phyloP scores from a whole-genome alignment of 73 alveolate species.

The Tetrahymena borealis region DNA sequence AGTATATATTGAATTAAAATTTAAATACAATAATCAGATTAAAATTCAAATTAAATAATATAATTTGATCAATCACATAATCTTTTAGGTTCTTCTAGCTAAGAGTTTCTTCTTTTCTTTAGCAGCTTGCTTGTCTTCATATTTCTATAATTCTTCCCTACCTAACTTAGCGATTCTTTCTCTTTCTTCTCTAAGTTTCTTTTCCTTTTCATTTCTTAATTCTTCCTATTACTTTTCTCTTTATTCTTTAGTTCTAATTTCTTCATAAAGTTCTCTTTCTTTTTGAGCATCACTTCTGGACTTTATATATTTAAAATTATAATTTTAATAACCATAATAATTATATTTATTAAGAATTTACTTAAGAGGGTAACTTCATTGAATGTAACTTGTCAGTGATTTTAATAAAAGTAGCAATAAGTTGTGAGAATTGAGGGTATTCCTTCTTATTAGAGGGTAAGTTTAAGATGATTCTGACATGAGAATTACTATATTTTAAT shows the following conservation, averaged over 20 bases:
- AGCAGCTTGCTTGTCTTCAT: not conserved
- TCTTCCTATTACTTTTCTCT: conserved; percentile 1
- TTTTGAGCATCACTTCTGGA: not conserved
- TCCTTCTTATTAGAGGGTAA: not conserved
- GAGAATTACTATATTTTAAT: not conserved
- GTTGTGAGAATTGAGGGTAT: not conserved
- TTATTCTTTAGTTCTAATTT: not conserved
- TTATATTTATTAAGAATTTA: not conserved
- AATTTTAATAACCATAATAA: not conserved
- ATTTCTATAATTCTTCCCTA: not conserved
- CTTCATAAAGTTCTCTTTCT: not conserved
- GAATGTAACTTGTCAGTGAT: not conserved
- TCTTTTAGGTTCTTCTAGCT: not conserved
- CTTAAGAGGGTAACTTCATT: not conserved
- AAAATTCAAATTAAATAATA: not conserved
- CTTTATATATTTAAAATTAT: not conserved
- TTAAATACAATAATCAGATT: too few relatives aligned
- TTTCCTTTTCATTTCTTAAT: not conserved
- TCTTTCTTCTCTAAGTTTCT: conserved; percentile 1
- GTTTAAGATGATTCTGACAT: not conserved
- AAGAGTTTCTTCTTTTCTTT: not conserved
- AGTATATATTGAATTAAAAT: too few relatives aligned
- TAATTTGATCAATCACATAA: not conserved
- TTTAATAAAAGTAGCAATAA: not conserved
- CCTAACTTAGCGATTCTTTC: not conserved